Evolutionary conservation across 305 asterid genomes (phyloP).

Genomic region (Solanum hybrid): DNA sequence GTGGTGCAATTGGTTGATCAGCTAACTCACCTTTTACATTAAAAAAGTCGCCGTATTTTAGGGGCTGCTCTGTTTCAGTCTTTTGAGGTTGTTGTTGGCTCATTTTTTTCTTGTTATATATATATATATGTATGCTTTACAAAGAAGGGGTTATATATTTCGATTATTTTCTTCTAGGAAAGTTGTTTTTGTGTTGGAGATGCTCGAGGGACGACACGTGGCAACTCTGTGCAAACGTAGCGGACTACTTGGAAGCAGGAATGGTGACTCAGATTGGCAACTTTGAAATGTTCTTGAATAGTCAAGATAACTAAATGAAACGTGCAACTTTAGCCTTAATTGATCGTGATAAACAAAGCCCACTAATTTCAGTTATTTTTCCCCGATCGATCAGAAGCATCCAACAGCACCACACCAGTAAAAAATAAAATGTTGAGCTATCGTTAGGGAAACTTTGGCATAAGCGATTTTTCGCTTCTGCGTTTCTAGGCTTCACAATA

Average conservation of each 20-base stretch:
- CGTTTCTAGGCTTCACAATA: not conserved
- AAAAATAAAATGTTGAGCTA: too few species aligned
- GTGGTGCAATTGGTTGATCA: conserved; percentile 39
- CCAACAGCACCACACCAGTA: too few species aligned
- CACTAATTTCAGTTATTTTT: too few species aligned
- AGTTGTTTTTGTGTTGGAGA: not conserved
- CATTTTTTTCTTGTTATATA: conserved; percentile 10
- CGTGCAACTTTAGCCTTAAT: not conserved
- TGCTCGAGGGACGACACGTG: not conserved
- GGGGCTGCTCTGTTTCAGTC: conserved; percentile 18
- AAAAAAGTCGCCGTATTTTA: conserved; percentile 47
- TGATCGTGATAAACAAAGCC: not conserved
- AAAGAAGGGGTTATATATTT: not conserved
- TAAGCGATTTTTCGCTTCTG: not conserved
- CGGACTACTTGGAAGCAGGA: not conserved
- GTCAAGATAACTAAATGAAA: not conserved
- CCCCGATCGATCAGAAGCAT: too few species aligned
- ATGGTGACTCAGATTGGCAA: not conserved
- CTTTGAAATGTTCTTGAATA: not conserved
- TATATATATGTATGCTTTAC: not conserved
- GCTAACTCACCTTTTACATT: conserved; percentile 43
- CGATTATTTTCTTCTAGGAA: not conserved
- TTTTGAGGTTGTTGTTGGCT: conserved; percentile 9
- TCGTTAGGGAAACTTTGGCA: too few species aligned
- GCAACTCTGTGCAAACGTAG: not conserved